A percentile compares a stretch with the other conserved stretches of the same genome.
Evolutionary conservation across 2,329 filamentous ascomycete species (phyloP).

Genomic region (Xylaria sp.): DNA sequence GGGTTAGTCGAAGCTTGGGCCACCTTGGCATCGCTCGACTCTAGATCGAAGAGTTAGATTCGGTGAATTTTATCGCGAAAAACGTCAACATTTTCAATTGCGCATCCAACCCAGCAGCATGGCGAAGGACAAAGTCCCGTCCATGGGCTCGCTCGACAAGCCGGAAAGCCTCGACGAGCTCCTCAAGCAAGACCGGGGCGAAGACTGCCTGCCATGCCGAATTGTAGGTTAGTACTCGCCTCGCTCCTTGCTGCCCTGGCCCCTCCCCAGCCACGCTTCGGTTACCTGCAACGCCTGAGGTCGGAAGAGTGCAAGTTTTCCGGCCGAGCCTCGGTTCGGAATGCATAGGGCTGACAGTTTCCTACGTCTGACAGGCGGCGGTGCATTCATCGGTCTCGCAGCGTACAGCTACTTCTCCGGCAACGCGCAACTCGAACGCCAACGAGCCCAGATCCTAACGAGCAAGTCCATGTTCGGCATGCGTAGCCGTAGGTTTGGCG

Average conservation of each 20-base stretch:
- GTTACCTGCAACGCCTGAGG: neutral
- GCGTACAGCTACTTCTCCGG: conserved; percentile 83
- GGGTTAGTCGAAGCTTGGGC: conserved; percentile 16
- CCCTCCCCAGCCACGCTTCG: neutral
- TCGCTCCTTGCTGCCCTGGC: neutral
- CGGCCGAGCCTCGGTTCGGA: neutral
- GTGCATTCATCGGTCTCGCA: conserved; percentile 79
- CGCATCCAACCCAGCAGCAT: conserved; percentile 47
- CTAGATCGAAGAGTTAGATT: neutral
- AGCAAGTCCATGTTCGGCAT: conserved; percentile 79
- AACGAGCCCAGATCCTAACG: conserved; percentile 72
- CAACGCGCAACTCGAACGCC: conserved; percentile 74
- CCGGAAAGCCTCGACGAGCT: conserved; percentile 71
- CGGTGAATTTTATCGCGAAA: conserved; percentile 17
- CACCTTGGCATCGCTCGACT: conserved; percentile 13
- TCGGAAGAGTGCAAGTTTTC: neutral
- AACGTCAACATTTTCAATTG: neutral
- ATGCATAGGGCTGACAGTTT: conserved; percentile 24
- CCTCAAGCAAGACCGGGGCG: conserved; percentile 65
- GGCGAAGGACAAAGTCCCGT: conserved; percentile 62
- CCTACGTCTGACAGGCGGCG: conserved; percentile 66
- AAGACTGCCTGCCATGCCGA: conserved; percentile 78
- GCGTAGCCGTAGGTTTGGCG: conserved; percentile 74
- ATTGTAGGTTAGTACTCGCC: conserved; percentile 69
- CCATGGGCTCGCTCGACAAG: conserved; percentile 65